Conservation (phyloP, 768 basidiomycete genomes). For the Pisolithus microcarpus region DNA sequence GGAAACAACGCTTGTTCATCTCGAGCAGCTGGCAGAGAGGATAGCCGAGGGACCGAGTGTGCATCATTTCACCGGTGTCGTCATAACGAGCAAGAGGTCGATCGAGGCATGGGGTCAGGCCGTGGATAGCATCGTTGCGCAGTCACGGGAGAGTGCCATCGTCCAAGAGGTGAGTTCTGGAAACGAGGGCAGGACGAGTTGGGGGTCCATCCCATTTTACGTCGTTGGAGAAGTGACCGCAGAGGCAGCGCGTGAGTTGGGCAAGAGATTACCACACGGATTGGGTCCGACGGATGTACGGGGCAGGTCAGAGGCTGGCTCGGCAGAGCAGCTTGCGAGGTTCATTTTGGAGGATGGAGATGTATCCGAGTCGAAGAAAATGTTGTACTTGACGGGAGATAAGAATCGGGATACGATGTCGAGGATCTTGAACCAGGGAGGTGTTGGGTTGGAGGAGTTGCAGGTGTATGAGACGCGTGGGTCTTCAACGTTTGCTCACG, state of each 20-base stretch:
- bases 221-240: constrained; percentile 69
- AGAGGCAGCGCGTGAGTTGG: constrained; percentile 33
- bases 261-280: constrained; percentile 29
- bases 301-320: constrained; percentile 51
- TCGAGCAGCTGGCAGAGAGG: constrained; percentile 36
- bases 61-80: constrained; percentile 46
- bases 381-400: constrained; percentile 81
- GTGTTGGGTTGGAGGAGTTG: constrained; percentile 40
- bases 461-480: constrained; percentile 69
- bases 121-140: constrained; percentile 12
- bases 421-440: constrained; percentile 38
- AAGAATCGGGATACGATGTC: constrained; percentile 72
- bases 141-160: background rate
- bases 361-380: constrained; percentile 3
- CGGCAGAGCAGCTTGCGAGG: constrained; percentile 55
- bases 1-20: constrained; percentile 55
- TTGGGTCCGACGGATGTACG: constrained; percentile 31
- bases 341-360: constrained; percentile 45
- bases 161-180: constrained; percentile 9
- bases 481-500: constrained; percentile 42
- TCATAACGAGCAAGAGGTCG: no score
- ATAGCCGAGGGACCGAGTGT: constrained; percentile 33
- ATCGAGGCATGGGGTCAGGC: constrained; percentile 64
- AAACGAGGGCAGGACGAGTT: constrained; percentile 23
- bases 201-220: constrained; percentile 65